phyloP scores from a whole-genome alignment of 2,329 filamentous ascomycete genomes.

The Epichloe glyceriae region DNA sequence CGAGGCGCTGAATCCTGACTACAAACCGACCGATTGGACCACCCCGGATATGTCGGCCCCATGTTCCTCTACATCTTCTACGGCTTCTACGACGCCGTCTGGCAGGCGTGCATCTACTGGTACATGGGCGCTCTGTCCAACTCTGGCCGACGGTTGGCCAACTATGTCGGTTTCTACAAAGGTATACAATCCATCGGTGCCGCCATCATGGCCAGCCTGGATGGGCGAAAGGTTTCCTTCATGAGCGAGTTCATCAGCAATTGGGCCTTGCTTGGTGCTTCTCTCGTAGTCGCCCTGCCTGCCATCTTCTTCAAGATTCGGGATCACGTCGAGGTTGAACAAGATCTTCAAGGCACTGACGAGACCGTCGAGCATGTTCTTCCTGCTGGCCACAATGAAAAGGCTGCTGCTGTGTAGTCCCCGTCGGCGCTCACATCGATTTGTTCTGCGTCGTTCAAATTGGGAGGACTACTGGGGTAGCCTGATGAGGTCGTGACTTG shows the following conservation, averaged over 20 bases:
- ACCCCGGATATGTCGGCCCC: conserved; percentile 51
- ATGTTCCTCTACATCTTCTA: conserved; percentile 90
- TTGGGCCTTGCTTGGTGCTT: conserved; percentile 65
- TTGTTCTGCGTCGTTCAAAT: background rate
- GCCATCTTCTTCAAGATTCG: conserved; percentile 69
- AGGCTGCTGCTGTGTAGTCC: background rate
- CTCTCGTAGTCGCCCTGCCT: conserved; percentile 63
- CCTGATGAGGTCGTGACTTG: too few relatives aligned
- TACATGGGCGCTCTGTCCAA: conserved; percentile 91
- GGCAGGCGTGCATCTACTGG: conserved; percentile 90
- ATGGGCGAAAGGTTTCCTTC: conserved; percentile 35
- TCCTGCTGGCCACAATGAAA: conserved; percentile 1
- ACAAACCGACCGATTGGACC: conserved; percentile 45
- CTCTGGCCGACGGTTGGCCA: conserved; percentile 81
- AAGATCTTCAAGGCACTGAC: conserved; percentile 75
- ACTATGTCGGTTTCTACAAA: conserved; percentile 74
- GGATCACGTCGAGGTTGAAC: conserved; percentile 68
- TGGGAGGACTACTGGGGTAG: too few relatives aligned
- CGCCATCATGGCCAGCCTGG: conserved; percentile 33
- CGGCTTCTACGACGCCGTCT: conserved; percentile 77
- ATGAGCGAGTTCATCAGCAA: conserved; percentile 57
- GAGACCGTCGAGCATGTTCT: conserved; percentile 64
- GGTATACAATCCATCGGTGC: conserved; percentile 63
- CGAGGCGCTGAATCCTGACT: conserved; percentile 14
- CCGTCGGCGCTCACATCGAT: background rate